These are phyloP conservation scores for Ophiostoma pallidulum DNA, from an alignment of 2,329 filamentous ascomycete genomes.

Conservation along the genomic window DNA sequence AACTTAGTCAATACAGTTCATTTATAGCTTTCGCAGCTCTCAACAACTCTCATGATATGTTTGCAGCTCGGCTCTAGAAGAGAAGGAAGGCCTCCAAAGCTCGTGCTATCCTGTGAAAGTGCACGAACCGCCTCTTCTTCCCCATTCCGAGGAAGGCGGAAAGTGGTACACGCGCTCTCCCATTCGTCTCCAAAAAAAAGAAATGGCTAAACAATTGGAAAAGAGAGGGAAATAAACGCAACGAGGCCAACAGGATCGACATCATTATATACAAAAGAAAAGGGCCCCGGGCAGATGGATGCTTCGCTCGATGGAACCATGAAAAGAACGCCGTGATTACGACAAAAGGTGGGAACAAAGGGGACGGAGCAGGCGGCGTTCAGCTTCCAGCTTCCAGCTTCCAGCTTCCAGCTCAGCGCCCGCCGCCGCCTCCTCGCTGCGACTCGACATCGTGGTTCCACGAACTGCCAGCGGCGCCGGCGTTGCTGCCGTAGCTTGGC, in stretches of 20 bases:
- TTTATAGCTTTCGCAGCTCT: too few relatives aligned
- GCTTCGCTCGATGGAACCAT: conserved; percentile 6
- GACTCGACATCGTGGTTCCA: conserved; percentile 18
- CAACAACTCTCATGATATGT: too few relatives aligned
- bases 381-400: not conserved
- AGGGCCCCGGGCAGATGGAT: not conserved
- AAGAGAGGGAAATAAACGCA: not conserved
- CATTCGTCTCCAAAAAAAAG: not conserved
- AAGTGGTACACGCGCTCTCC: too few relatives aligned
- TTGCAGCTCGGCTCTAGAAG: too few relatives aligned
- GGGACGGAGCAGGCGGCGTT: not conserved
- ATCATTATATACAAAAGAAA: not conserved
- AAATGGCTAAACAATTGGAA: not conserved
- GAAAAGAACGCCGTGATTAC: conserved; percentile 1
- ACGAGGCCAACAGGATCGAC: too few relatives aligned
- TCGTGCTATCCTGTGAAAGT: too few relatives aligned
- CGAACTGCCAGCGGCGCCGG: conserved; percentile 6
- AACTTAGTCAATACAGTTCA: too few relatives aligned
- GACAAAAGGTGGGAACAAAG: not conserved
- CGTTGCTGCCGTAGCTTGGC: conserved; percentile 7
- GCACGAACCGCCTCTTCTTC: too few relatives aligned
- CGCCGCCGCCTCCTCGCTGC: conserved; percentile 14
- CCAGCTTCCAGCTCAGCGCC: conserved; percentile 9
- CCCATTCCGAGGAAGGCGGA: too few relatives aligned
- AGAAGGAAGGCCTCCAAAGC: too few relatives aligned